Base-by-base conservation (phyloP, 306 rosid genomes). In the Neltuma alba region DNA sequence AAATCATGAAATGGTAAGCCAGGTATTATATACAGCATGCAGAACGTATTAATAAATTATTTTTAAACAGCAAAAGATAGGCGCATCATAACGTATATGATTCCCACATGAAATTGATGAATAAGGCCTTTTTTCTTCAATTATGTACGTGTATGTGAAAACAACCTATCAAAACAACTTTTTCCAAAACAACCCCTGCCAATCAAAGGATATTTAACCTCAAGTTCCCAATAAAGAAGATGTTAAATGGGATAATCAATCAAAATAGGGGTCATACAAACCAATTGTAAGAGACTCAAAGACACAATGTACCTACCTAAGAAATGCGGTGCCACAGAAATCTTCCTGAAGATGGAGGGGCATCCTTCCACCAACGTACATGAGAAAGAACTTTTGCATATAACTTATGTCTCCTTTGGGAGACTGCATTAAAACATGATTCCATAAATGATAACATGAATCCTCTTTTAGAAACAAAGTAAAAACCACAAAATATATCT, bases 381-480 rank as follows among this genome's bases (percentile, higher is more conserved):
- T 87, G 88, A 92, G 83, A 86, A 92, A 92, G 88, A 94, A 94
- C 87, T 91, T 92, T 83, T 87, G 97, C 95, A 94, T 31, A 80
- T 92, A 92, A 80, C 93, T 94, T 44, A 94, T 89, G 76, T 94
- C 97, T 81, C 98, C 97, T 87, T 94, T 92, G 55, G 97, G 98
- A 44, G 93, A 92, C 97, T 92, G 89, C 85, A 85, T 28, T 36
- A 27, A 83, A 15, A 25, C 33, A 87, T 10, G 57, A 45, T 80
- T 75, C 64, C 77, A 48, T 20, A 36, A 80, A 61, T 65, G 68
- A 82, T 77, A 76, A 48, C 37, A 70, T 57, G 52, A 65, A 78
- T 75, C 42, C 67, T 57, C 47, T 10, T 50, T 79, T 63, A 74
- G 4, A 7, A 58, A 27, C 12, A 58, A 27, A 11, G 37, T 20